phyloP scores from a whole-genome alignment of 768 basidiomycete species.

The Nidula microcarpa region DNA sequence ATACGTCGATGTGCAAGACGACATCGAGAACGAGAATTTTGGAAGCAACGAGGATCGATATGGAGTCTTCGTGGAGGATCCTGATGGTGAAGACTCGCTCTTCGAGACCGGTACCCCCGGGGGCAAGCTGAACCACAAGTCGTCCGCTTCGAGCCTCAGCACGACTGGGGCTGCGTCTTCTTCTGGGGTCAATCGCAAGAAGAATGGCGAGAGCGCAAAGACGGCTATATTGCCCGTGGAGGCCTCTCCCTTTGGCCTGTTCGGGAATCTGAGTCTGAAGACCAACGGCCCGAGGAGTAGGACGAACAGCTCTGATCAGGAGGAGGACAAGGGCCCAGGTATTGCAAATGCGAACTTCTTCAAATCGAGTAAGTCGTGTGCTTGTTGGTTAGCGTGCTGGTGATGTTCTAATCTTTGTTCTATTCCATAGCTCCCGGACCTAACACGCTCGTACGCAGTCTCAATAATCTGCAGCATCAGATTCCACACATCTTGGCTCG shows the following conservation, averaged over 20 bases:
- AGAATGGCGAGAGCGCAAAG: constrained; percentile 36
- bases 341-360: constrained; percentile 72
- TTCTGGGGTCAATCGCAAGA: constrained; percentile 29
- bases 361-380: constrained; percentile 44
- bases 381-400: not conserved
- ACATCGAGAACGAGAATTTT: constrained; percentile 15
- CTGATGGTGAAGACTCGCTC: constrained; percentile 34
- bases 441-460: constrained; percentile 33
- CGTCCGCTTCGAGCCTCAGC: constrained; percentile 35
- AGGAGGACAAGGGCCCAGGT: constrained; percentile 51
- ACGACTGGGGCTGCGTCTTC: constrained; percentile 24
- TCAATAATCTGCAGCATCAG: constrained; percentile 40
- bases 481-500: constrained; percentile 63
- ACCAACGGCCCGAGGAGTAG: constrained; percentile 25
- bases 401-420: not conserved
- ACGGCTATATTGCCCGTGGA: constrained; percentile 57
- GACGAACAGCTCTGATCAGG: constrained; percentile 33
- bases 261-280: constrained; percentile 61
- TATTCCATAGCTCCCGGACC: constrained; percentile 32
- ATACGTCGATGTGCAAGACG: constrained; percentile 27
- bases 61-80: constrained; percentile 38
- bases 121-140: constrained; percentile 23
- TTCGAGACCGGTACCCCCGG: constrained; percentile 10
- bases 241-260: constrained; percentile 71
- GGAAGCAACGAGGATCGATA: constrained; percentile 29